These are phyloP conservation scores for Omphalea diandra DNA, from an alignment of 441 rosid species.

Conservation along the genomic window DNA sequence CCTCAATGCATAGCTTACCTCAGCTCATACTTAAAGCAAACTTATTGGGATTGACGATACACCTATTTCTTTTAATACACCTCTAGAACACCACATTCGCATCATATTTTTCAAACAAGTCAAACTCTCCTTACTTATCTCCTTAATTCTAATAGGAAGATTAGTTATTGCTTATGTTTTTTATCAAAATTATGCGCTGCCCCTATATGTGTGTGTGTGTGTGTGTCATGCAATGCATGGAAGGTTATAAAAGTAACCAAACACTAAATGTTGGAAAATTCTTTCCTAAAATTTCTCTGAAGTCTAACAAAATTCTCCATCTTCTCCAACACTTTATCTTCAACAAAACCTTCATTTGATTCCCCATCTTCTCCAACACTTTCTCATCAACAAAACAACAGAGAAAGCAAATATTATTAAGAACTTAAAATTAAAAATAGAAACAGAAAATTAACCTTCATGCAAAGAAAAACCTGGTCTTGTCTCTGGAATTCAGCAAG, in stretches of 20 bases:
- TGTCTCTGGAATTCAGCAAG: conserved; percentile 91
- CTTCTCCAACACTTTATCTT: not conserved
- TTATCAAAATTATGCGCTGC: not conserved
- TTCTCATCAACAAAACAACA: not conserved
- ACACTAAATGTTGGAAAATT: not conserved
- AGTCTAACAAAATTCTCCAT: not conserved
- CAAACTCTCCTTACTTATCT: not conserved
- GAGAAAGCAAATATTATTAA: too few species aligned
- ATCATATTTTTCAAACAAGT: too few species aligned
- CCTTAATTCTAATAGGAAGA: too few species aligned
- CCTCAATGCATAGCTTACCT: too few species aligned
- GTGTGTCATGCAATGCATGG: too few species aligned
- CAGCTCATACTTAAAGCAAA: too few species aligned
- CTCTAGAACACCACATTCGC: too few species aligned
- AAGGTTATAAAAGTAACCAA: not conserved
- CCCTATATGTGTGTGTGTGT: too few species aligned
- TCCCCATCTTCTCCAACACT: not conserved
- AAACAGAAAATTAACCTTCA: conserved; percentile 73
- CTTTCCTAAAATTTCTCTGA: not conserved
- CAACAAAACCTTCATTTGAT: not conserved
- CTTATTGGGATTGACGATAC: too few species aligned
- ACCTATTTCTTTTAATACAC: too few species aligned
- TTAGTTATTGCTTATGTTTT: too few species aligned
- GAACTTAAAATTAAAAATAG: not conserved
- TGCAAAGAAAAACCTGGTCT: conserved; percentile 79